phyloP scores from a whole-genome alignment of 1,139 yeast species.

The Arxiozyma bovina region DNA sequence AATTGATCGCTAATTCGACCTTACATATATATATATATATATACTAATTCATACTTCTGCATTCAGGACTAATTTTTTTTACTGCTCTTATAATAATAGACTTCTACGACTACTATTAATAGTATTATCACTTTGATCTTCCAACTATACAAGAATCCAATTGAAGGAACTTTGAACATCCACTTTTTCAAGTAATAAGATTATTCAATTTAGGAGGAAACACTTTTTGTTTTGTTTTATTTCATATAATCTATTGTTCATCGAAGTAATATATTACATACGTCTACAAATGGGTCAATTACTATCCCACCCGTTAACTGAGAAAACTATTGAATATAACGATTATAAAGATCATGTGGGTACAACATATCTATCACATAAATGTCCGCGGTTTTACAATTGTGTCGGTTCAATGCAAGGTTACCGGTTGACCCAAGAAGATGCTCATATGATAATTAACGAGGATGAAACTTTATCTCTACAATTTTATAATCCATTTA shows the following conservation, averaged over 20 bases:
- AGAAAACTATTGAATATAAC: conserved; percentile 46
- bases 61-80: too few species aligned
- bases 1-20: neutral
- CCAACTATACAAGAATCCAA: too few species aligned
- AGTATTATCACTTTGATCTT: neutral
- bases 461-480: conserved; percentile 19
- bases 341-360: conserved; percentile 28
- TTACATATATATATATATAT: neutral
- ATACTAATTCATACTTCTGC: neutral
- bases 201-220: too few species aligned
- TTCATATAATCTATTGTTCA: too few species aligned
- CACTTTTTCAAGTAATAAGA: too few species aligned
- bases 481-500: conserved; percentile 30
- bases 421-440: conserved; percentile 68
- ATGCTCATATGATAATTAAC: conserved; percentile 47
- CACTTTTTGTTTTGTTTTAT: too few species aligned
- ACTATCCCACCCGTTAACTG: conserved; percentile 67
- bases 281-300: conserved; percentile 54
- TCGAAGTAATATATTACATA: neutral
- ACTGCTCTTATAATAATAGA: too few species aligned
- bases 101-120: neutral
- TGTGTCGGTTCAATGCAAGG: conserved; percentile 76
- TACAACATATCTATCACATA: conserved; percentile 7
- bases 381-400: conserved; percentile 38
- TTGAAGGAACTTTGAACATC: too few species aligned